Evolutionary conservation across 176 grass and related monocot species (phyloP), one percentile per base, ranked within the genome.

Genomic region (Triticum urartu): DNA sequence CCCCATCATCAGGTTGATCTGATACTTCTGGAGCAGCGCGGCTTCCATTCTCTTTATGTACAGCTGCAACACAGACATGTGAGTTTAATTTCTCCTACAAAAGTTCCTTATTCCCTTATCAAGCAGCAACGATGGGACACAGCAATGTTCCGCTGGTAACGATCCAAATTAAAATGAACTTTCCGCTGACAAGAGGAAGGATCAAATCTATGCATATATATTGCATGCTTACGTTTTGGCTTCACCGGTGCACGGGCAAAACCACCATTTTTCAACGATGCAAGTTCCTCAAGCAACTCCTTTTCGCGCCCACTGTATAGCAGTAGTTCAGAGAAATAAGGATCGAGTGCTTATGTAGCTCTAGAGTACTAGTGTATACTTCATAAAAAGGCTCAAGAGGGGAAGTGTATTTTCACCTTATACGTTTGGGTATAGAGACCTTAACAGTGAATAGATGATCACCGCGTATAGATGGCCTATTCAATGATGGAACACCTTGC

Each of bases 361-460:
- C 36, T 11, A 77, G 13, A 79, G 24, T 73, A 64, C 43, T 68
- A 21, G 1, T 40, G 50, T 25, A 14, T 40, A 78, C 28, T 11
- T 15, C 24, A 72, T 39, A 83, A 13, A 68, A 86, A 87, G 28
- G 14, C 2, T 73, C 68, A 74, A 63, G 20, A 72, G 28, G 76
- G 42, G 75, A 79, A 83, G n/a, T 43, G 79, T 39, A 36, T 81
- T 74, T 77, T 79, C 59, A 98, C 97, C 97, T 94, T 89, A 98
- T 91, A 22, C 90, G 93, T 77, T 86, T 98, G n/a, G 97, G 97
- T 90, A 98, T 95, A 36, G 90, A 88, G 12, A 98, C 88, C 22
- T 91, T 98, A 72, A 98, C 88, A 80, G 90, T 95, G 85, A 98
- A 98, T 60, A 98, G 87, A 94, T 98, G 94, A 75, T 95, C 94